Evolutionary conservation across 164 flowering plant species (phyloP).

Genomic region (Chloranthus sessilifolius): DNA sequence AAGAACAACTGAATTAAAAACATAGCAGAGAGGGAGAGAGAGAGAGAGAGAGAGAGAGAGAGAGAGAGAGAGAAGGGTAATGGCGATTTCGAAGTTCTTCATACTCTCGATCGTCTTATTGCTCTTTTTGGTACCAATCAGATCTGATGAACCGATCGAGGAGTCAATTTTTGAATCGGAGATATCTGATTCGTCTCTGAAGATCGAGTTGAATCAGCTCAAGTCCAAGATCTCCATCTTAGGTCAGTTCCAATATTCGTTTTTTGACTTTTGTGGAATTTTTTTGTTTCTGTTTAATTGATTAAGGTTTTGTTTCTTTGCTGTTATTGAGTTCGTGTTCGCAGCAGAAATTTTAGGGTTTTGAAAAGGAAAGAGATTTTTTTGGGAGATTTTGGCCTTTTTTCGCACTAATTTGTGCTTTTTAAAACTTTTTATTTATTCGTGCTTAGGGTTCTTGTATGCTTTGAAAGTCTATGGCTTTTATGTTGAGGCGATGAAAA

Average conservation of each 20-base stretch:
- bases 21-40: not conserved
- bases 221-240: slow-evolving; percentile 31
- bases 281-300: not conserved
- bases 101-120: slow-evolving; percentile 14
- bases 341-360: not conserved
- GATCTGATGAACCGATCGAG: slow-evolving; percentile 17
- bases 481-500: too few species aligned
- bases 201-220: slow-evolving; percentile 32
- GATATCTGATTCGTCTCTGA: slow-evolving; percentile 19
- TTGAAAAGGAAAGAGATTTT: not conserved
- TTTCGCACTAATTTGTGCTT: too few species aligned
- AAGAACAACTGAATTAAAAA: not conserved
- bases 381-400: not conserved
- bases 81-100: slow-evolving; percentile 24
- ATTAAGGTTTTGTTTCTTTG: not conserved
- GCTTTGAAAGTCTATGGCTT: too few species aligned
- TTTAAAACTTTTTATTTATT: too few species aligned
- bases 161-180: slow-evolving; percentile 10
- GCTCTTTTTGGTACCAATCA: slow-evolving; percentile 7
- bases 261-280: not conserved
- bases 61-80: slow-evolving; percentile 3
- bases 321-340: not conserved
- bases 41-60: not conserved
- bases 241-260: slow-evolving; percentile 19
- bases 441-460: too few species aligned